A percentile compares a stretch with the other conserved stretches of the same genome.
phyloP scores from a whole-genome alignment of 2,329 filamentous ascomycete genomes.

The Colletotrichum plurivorum region DNA sequence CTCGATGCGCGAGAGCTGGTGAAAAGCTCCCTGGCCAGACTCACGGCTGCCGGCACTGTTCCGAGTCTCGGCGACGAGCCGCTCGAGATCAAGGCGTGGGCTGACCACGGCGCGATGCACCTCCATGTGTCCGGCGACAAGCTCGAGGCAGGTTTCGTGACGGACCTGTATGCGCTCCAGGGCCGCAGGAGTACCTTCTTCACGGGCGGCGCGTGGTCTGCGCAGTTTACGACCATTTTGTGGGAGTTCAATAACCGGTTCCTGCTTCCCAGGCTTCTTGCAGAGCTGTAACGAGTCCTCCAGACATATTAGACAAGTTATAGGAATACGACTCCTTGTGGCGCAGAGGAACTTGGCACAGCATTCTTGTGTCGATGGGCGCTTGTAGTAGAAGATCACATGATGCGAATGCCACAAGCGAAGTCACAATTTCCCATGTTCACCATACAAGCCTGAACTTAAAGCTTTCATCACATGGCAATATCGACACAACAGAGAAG shows the following conservation, averaged over 20 bases:
- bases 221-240: slow-evolving; percentile 50
- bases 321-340: too few relatives aligned
- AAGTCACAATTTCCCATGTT: too few relatives aligned
- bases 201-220: slow-evolving; percentile 52
- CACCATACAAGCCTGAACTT: too few relatives aligned
- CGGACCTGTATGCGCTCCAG: slow-evolving; percentile 54
- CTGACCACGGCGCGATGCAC: slow-evolving; percentile 50
- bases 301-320: too few relatives aligned
- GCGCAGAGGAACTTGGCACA: too few relatives aligned
- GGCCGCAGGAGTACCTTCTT: slow-evolving; percentile 56
- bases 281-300: slow-evolving; percentile 1
- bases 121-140: slow-evolving; percentile 47
- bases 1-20: slow-evolving; percentile 45
- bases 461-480: too few relatives aligned
- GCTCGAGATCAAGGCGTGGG: slow-evolving; percentile 46
- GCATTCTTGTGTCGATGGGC: too few relatives aligned
- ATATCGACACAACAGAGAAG: too few relatives aligned
- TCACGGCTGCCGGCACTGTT: slow-evolving; percentile 44
- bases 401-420: too few relatives aligned
- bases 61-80: slow-evolving; percentile 32
- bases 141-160: slow-evolving; percentile 52
- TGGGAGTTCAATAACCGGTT: slow-evolving; percentile 51
- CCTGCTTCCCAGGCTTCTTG: slow-evolving; percentile 47
- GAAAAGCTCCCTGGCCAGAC: slow-evolving; percentile 42
- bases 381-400: too few relatives aligned